Evolutionary conservation across 805 yeast species (phyloP), one percentile per base, ranked within the genome.

Genomic region (Clavispora asparagi): DNA sequence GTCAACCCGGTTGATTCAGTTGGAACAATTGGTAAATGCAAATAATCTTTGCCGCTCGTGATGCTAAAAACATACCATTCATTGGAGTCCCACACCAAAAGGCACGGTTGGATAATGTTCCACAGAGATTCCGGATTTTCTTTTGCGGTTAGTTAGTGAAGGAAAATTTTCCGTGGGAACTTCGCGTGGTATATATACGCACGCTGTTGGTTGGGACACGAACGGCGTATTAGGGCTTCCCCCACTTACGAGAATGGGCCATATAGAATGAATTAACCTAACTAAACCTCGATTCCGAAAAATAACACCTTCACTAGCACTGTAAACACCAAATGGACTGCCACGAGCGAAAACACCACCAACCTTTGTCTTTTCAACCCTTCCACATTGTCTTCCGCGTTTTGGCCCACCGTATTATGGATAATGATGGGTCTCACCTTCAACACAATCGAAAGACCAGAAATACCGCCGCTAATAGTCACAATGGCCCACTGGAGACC

Each of bases 401-500:
- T 43, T 11, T 66, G 41, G 46, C 58, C 55, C 26, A 71, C 53
- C 41, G 69, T 72, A 46, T 71, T 70, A 44, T 63, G 62, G 41
- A 62, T 50, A 5, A 70, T 48, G 4, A 64, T 57, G 9, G 75
- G 74, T 16, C 59, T 74, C 68, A 67, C 59, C 64, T 74, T 84
- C 48, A 67, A 63, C 41, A 67, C 58, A 47, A 77, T 82, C 58
- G 79, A 71, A 29, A 76, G 64, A 6, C 87, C 86, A 41, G 89
- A 80, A 3, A 86, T 57, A 1, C 71, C 59, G 12, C 82, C 85
- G 30, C 91, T 91, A 4, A 77, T 44, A 0, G 73, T 64, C 6
- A 85, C 83, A 45, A 84, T 67, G 2, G 70, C 49, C 90, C 91
- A 85, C 61, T 85, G 82, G 28, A 85, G 67, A 3, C 76, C 56